phyloP scores from a whole-genome alignment of 2,329 filamentous ascomycete genomes.

The Epichloe baconii region DNA sequence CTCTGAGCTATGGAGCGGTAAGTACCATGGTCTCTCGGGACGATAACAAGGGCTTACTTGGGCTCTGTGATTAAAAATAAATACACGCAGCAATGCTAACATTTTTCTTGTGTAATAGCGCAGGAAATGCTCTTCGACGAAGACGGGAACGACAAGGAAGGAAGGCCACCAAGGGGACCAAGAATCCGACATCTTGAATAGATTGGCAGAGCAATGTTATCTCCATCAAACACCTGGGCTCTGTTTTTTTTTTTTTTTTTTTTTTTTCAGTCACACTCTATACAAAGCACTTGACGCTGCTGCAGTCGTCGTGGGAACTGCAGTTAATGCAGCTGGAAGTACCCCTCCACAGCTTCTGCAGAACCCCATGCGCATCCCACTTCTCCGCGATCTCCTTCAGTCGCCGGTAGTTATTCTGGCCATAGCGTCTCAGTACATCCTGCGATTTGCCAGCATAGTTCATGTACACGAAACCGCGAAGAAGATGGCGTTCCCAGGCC shows the following conservation, averaged over 20 bases:
- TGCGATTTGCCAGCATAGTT: slow-evolving; percentile 32
- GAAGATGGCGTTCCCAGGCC: slow-evolving; percentile 16
- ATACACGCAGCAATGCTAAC: neutral
- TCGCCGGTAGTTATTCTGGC: slow-evolving; percentile 22
- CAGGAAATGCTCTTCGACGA: slow-evolving; percentile 48
- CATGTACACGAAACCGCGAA: slow-evolving; percentile 27
- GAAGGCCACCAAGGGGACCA: slow-evolving; percentile 6
- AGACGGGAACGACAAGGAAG: slow-evolving; percentile 31
- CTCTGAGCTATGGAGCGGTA: slow-evolving; percentile 79
- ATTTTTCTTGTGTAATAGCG: slow-evolving; percentile 23
- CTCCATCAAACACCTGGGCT: too few species aligned
- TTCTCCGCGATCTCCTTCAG: slow-evolving; percentile 18
- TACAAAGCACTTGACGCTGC: too few species aligned
- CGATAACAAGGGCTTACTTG: neutral
- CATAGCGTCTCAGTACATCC: slow-evolving; percentile 27
- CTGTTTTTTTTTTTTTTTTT: too few species aligned
- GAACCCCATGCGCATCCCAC: slow-evolving; percentile 25
- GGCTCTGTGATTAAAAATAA: too few species aligned
- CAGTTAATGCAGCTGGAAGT: slow-evolving; percentile 23
- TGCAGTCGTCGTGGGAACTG: too few species aligned
- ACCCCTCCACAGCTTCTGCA: slow-evolving; percentile 23
- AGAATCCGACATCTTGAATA: too few species aligned
- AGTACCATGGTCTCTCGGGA: slow-evolving; percentile 20
- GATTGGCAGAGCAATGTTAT: too few species aligned
- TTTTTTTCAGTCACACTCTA: too few species aligned